Conservation (phyloP, 495 filamentous ascomycete genomes). For the Annulohypoxylon bovei region DNA sequence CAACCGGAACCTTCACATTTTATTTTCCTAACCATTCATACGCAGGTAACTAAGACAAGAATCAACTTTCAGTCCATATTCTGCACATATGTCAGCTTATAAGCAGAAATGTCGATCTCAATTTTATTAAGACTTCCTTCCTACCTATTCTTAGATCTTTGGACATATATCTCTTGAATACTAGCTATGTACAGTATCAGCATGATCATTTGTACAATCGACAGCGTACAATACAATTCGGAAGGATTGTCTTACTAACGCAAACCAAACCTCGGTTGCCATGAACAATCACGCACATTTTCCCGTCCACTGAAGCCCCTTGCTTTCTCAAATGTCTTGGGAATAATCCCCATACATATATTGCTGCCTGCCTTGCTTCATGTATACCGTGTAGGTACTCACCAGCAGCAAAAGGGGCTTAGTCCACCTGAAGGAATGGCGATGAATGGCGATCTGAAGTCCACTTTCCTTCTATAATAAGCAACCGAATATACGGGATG, state of each 20-base stretch:
- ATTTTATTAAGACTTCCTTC: not conserved
- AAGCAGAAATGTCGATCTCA: not conserved
- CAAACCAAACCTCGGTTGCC: not conserved
- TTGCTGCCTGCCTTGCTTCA: not conserved
- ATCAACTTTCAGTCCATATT: too few species aligned
- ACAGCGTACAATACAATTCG: not conserved
- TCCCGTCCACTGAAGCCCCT: not conserved
- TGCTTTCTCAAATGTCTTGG: conserved; percentile 12
- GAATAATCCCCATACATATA: not conserved
- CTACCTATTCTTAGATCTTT: not conserved
- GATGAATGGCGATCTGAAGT: conserved; percentile 25
- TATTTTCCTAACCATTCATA: not conserved
- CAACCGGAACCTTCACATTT: not conserved
- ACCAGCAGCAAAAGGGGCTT: conserved; percentile 15
- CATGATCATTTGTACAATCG: not conserved
- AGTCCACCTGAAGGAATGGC: conserved; percentile 25
- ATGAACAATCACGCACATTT: not conserved
- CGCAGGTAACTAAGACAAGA: too few species aligned
- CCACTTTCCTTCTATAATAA: conserved; percentile 1
- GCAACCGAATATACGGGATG: conserved; percentile 26
- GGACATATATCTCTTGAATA: not conserved
- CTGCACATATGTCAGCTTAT: not conserved
- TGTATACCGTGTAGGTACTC: not conserved
- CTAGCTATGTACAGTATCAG: too few species aligned
- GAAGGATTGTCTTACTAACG: not conserved